A percentile compares a stretch with the other conserved stretches of the same genome.
These are phyloP conservation scores for Ophiocordyceps sinensis DNA, from an alignment of 2,329 filamentous ascomycete genomes.

Conservation along the genomic window DNA sequence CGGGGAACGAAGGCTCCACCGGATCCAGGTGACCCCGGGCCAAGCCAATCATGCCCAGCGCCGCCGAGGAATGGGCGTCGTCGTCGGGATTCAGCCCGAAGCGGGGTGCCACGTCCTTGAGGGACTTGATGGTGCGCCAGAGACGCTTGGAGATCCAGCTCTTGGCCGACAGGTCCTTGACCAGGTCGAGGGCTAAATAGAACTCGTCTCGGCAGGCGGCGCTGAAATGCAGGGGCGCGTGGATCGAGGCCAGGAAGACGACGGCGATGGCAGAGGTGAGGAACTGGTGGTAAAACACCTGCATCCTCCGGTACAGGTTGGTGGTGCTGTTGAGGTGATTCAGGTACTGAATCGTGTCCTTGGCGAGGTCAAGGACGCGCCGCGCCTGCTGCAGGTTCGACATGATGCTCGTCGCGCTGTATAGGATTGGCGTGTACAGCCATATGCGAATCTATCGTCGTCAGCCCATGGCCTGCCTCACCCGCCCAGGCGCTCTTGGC, in stretches of 20 bases:
- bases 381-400: conserved; percentile 60
- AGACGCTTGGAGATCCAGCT: conserved; percentile 59
- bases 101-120: conserved; percentile 58
- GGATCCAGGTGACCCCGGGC: conserved; percentile 24
- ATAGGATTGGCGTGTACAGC: conserved; percentile 75
- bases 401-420: conserved; percentile 72
- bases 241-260: conserved; percentile 61
- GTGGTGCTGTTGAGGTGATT: conserved; percentile 57
- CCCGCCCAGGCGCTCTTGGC: conserved; percentile 2
- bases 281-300: conserved; percentile 72
- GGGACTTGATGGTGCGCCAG: conserved; percentile 56
- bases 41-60: conserved; percentile 40
- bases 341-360: conserved; percentile 61
- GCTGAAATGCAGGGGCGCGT: conserved; percentile 59
- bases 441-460: conserved; percentile 54
- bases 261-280: conserved; percentile 61
- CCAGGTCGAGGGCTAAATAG: conserved; percentile 61
- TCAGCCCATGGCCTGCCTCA: not conserved
- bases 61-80: conserved; percentile 36
- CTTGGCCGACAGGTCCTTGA: conserved; percentile 57
- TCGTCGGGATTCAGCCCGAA: conserved; percentile 41
- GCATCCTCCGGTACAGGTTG: conserved; percentile 55
- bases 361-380: conserved; percentile 58
- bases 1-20: conserved; percentile 13
- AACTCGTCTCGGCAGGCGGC: conserved; percentile 58